Conservation (phyloP, 495 filamentous ascomycete species). For the Hypoxylon trugodes region DNA sequence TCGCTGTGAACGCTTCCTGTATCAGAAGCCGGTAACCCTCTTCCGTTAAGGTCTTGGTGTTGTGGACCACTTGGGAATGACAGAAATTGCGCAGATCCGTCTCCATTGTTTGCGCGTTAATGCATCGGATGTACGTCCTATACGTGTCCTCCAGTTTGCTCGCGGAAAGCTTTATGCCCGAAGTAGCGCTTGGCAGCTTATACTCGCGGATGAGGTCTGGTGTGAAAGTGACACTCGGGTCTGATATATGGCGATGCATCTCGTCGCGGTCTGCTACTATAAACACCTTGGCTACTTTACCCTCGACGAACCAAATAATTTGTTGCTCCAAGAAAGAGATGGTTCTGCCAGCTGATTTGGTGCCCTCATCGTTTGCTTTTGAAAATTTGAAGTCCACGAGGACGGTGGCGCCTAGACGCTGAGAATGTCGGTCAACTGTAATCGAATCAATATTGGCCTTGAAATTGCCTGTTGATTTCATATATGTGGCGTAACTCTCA, state of each 20-base stretch:
- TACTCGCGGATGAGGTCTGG: conserved; percentile 21
- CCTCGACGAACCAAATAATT: conserved; percentile 33
- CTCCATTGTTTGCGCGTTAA: conserved; percentile 42
- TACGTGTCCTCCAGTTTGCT: conserved; percentile 25
- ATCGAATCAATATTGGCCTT: conserved; percentile 32
- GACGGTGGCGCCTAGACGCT: conserved; percentile 14
- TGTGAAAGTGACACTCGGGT: conserved; percentile 3
- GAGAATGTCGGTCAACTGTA: conserved; percentile 30
- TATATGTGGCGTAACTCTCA: conserved; percentile 31
- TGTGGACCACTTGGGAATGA: conserved; percentile 38
- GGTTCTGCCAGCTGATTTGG: conserved; percentile 9
- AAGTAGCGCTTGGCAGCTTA: conserved; percentile 24
- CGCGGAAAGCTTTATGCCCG: conserved; percentile 29
- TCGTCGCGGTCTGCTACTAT: conserved; percentile 31
- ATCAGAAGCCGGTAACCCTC: conserved; percentile 44
- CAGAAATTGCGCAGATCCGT: conserved; percentile 39
- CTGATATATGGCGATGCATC: conserved; percentile 25
- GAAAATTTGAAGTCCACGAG: conserved; percentile 7
- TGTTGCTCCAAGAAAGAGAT: conserved; percentile 31
- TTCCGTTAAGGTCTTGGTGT: conserved; percentile 33
- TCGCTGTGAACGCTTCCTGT: conserved; percentile 33
- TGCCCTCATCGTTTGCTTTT: neutral
- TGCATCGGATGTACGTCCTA: conserved; percentile 39
- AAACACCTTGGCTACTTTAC: conserved; percentile 37
- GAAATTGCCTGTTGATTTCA: conserved; percentile 27